Percentiles rank a stretch among this genome's conserved stretches.
These are phyloP conservation scores for Coemansia sp. DNA, from an alignment of 192 early-diverging fungal genomes.

Conservation along the genomic window DNA sequence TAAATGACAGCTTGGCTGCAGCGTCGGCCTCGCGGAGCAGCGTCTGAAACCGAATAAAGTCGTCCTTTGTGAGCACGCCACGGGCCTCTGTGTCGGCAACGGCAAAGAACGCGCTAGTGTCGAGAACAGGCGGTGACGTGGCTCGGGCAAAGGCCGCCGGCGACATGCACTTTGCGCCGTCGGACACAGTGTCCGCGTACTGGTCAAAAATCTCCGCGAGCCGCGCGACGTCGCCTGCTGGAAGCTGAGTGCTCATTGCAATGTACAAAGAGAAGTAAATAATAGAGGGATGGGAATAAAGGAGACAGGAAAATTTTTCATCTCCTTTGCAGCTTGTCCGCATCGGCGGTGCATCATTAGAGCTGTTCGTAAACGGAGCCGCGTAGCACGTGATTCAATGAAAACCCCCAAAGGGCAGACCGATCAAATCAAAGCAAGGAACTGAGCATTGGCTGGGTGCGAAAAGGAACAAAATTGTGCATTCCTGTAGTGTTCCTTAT, in stretches of 20 bases:
- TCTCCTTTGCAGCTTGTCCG: slow-evolving; percentile 4
- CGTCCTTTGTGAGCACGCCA: slow-evolving; percentile 50
- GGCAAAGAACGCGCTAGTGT: slow-evolving; percentile 46
- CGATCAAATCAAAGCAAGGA: slow-evolving; percentile 8
- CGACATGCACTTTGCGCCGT: slow-evolving; percentile 46
- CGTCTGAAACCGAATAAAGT: slow-evolving; percentile 56
- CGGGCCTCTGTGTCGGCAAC: slow-evolving; percentile 48
- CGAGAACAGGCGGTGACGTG: slow-evolving; percentile 31
- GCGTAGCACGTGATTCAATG: slow-evolving; percentile 1
- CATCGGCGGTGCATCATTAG: background rate
- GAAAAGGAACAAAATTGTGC: background rate
- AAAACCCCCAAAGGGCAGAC: background rate
- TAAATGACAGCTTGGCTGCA: slow-evolving; percentile 54
- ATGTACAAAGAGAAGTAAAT: background rate
- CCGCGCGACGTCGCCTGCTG: slow-evolving; percentile 34
- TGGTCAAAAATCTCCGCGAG: slow-evolving; percentile 45
- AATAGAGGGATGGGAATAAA: background rate
- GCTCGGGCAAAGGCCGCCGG: slow-evolving; percentile 49
- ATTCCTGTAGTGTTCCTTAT: background rate
- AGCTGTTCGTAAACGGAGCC: slow-evolving; percentile 11
- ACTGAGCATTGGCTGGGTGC: background rate
- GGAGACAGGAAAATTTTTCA: slow-evolving; percentile 7
- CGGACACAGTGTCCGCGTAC: slow-evolving; percentile 38
- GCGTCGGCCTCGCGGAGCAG: slow-evolving; percentile 56
- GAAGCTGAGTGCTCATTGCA: slow-evolving; percentile 11